Evolutionary conservation across 257 asterid species (phyloP).

Genomic region (Solanum sejunctum): DNA sequence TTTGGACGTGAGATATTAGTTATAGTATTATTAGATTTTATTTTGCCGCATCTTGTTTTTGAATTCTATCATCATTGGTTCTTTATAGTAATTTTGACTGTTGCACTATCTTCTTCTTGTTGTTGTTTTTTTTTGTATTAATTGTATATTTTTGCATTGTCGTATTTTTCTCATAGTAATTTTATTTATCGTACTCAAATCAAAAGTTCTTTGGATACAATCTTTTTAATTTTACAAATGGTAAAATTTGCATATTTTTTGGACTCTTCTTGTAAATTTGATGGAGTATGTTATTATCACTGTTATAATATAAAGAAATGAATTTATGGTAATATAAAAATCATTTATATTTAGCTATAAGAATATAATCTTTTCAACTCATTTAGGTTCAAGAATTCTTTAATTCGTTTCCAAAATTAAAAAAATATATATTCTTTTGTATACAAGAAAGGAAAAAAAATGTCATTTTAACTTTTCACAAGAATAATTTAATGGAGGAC

Average conservation of each 20-base stretch:
- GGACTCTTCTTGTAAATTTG: accelerated
- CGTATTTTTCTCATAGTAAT: not conserved
- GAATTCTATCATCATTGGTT: not conserved
- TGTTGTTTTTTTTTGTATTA: accelerated
- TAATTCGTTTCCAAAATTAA: not conserved
- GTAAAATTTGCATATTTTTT: not conserved
- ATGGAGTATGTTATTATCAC: not conserved
- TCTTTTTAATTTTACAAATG: accelerated
- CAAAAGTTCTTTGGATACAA: not conserved
- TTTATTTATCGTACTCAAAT: not conserved
- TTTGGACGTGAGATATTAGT: not conserved
- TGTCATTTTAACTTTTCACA: not conserved
- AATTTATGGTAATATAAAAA: not conserved
- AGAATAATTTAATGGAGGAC: not conserved
- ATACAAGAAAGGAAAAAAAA: not conserved
- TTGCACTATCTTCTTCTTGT: not conserved
- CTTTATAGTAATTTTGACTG: not conserved
- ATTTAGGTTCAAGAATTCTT: not conserved
- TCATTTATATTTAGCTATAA: not conserved
- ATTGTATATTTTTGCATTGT: not conserved
- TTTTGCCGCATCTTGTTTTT: not conserved
- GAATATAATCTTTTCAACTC: not conserved
- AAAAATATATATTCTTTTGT: not conserved
- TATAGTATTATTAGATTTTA: not conserved
- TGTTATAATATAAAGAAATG: no score